Conservation (phyloP, 768 basidiomycete genomes). For the Rhizopogon sp. region DNA sequence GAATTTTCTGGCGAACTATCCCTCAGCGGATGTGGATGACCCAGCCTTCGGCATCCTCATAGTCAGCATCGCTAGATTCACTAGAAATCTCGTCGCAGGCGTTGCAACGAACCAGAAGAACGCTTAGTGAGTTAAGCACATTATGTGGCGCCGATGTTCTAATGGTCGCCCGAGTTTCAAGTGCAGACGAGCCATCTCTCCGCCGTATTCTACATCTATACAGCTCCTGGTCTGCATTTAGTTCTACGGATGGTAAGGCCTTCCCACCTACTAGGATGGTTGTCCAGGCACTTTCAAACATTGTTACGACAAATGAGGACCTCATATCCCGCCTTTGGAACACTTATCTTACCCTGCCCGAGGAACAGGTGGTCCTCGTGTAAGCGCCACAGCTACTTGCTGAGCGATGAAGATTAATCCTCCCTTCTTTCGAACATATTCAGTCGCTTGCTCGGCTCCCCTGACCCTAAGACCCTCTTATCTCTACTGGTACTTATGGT, state of each 20-base stretch:
- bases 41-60: conserved; percentile 35
- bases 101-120: conserved; percentile 63
- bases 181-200: conserved; percentile 68
- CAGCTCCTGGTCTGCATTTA: conserved; percentile 70
- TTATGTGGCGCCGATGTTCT: neutral
- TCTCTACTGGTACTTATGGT: conserved; percentile 65
- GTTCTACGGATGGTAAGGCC: conserved; percentile 58
- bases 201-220: conserved; percentile 64
- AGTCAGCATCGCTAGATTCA: conserved; percentile 65
- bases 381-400: conserved; percentile 29
- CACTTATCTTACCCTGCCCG: conserved; percentile 59
- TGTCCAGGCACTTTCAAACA: conserved; percentile 78
- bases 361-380: conserved; percentile 74
- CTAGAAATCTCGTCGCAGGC: conserved; percentile 80
- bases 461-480: conserved; percentile 55
- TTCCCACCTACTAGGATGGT: conserved; percentile 59
- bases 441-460: conserved; percentile 59
- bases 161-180: conserved; percentile 25
- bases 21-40: conserved; percentile 29
- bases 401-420: conserved; percentile 1
- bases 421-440: neutral
- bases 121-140: conserved; percentile 56
- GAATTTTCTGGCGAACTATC: conserved; percentile 31
- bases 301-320: conserved; percentile 67
- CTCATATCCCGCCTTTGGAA: conserved; percentile 59